Percentiles rank a stretch among this genome's conserved stretches.
These are phyloP conservation scores for Coffea eugenioides DNA, from an alignment of 257 asterid species.

Conservation along the genomic window DNA sequence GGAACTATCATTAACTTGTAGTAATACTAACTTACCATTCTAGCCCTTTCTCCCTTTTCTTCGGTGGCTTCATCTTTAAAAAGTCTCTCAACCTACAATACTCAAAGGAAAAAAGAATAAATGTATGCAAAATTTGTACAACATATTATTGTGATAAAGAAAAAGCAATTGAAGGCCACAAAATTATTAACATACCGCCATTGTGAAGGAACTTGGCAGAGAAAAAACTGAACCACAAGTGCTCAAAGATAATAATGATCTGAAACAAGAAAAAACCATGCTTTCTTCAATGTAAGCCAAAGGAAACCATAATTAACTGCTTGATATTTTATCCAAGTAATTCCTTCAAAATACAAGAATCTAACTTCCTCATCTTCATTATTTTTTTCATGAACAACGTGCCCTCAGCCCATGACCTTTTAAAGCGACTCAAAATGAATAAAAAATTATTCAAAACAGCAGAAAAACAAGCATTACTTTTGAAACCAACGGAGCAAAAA, in stretches of 20 bases:
- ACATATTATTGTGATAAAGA: background rate
- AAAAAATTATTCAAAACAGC: background rate
- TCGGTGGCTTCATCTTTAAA: constrained; percentile 91
- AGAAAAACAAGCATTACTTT: background rate
- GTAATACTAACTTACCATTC: constrained; percentile 59
- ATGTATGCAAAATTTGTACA: background rate
- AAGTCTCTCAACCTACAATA: constrained; percentile 53
- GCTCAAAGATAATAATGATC: constrained; percentile 8
- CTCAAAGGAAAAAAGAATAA: background rate
- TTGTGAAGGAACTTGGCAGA: constrained; percentile 2
- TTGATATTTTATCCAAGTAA: background rate
- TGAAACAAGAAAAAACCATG: constrained; percentile 6
- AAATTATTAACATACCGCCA: constrained; percentile 18
- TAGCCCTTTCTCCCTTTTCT: constrained; percentile 96
- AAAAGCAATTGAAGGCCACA: background rate
- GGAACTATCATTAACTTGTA: background rate
- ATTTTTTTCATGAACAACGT: too few relatives aligned
- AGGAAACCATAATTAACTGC: background rate
- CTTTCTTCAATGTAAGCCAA: background rate
- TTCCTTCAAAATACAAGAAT: background rate
- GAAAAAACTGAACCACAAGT: background rate
- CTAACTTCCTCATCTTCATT: background rate
- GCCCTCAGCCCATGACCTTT: background rate
- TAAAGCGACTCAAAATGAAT: background rate
- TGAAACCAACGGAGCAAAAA: background rate